Conservation (phyloP, 495 filamentous ascomycete species). For the Penicillium robsamsonii region DNA sequence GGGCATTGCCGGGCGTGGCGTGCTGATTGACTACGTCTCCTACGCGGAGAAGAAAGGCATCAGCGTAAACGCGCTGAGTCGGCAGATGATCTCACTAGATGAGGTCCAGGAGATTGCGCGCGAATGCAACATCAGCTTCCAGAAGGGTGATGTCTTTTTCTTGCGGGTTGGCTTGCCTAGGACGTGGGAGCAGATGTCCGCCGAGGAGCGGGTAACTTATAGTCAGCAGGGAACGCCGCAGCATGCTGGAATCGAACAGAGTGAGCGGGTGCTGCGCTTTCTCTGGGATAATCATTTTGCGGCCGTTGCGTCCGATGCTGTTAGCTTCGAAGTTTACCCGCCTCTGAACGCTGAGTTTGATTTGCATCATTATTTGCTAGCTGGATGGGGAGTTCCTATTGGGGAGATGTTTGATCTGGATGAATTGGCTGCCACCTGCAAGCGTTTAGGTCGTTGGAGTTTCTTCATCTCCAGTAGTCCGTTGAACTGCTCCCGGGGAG, state of each 20-base stretch:
- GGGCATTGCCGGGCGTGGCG: conserved; percentile 55
- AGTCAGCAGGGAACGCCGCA: conserved; percentile 44
- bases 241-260: conserved; percentile 62
- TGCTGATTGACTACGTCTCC: conserved; percentile 55
- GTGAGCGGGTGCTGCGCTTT: conserved; percentile 62
- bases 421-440: conserved; percentile 50
- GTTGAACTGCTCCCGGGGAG: conserved; percentile 50
- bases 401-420: conserved; percentile 67
- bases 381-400: conserved; percentile 65
- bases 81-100: conserved; percentile 59
- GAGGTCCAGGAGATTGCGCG: conserved; percentile 47
- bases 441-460: conserved; percentile 58
- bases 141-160: conserved; percentile 66
- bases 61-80: conserved; percentile 54
- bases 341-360: conserved; percentile 48
- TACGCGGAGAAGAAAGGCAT: conserved; percentile 48
- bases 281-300: conserved; percentile 70
- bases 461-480: conserved; percentile 70
- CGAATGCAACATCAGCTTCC: conserved; percentile 59
- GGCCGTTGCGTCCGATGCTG: conserved; percentile 61
- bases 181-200: conserved; percentile 44
- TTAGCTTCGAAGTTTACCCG: conserved; percentile 66
- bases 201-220: conserved; percentile 36
- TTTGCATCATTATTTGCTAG: conserved; percentile 65
- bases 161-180: conserved; percentile 64